Base-by-base conservation (phyloP, 768 basidiomycete genomes). In the Hericium rajendrae region DNA sequence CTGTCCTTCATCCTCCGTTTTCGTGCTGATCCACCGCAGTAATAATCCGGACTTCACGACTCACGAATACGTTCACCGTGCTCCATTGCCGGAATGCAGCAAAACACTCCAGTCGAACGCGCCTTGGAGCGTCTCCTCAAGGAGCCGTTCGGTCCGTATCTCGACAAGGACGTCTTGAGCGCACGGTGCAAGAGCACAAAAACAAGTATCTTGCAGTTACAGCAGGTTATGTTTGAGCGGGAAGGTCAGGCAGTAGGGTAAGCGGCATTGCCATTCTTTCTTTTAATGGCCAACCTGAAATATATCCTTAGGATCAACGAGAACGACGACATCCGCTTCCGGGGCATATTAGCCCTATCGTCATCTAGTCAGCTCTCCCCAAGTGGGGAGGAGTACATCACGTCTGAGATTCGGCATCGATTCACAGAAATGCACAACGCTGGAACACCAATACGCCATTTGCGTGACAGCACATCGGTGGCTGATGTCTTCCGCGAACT, bases 351-450 rank as follows among this genome's bases (percentile, higher is more conserved):
- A 0, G 71, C 72, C 40, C 74, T 86, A 58, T 62, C 70, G 2
- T 57, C 69, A 2, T 70, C 79, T 0, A 60, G 67, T 1, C 83
- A 82, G 76, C 75, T 87, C 20, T 78, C 82, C 0, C 69, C 71
- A 0, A 64, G 63, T 46, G 85, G 82, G 1, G 57, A 63, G 38
- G 62, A 68, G 40, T 68, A 62, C 53, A 61, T 87, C 5, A 68
- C 78, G 53, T 41, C 54, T 3, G 82, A 83, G 53, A 63, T 86
- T 11, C 70, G 72, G 18, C 59, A 72, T 41, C 69, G 78, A 15
- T 73, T 76, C 48, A 48, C 22, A 16, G 38, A 62, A 50, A 6
- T 39, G 79, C 38, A 73, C 74, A 4, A 65, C 82, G 67, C 12
- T 62, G 50, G 1, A 56, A 78, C 32, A 32, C 32, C 32, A 8